Evolutionary conservation across 495 filamentous ascomycete genomes (phyloP), one percentile per base, ranked within the genome.

Genomic region (Aspergillus avenaceus): DNA sequence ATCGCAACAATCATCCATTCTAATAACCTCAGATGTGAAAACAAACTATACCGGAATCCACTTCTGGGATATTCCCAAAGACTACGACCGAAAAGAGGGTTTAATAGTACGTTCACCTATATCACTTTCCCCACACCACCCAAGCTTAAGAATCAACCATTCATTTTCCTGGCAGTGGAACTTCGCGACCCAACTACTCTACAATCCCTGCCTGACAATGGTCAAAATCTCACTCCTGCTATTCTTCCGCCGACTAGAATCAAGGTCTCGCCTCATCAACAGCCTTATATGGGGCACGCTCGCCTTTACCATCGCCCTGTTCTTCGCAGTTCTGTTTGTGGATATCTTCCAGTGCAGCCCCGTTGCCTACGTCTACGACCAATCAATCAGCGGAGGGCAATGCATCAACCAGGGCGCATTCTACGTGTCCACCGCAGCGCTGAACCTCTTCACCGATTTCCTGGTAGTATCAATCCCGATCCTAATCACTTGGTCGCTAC

Each of bases 131-230:
- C n/a, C n/a, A n/a, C n/a, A n/a, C n/a, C n/a, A n/a, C n/a, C 25
- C 28, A 34, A 21, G 12, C 11, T 19, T 8, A 47, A 32, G 8
- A 22, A 3, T 47, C 31, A 36, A 34, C n/a, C 28, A 31, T 8
- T 3, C 3, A 8, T 31, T 11, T 11, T 3, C 28, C 2, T 13
- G 9, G n/a, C 11, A 66, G 58, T 70, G 61, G 59, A 64, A 78
- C 50, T 80, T 78, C 22, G 75, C 75, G 3, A 75, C 80, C 16
- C 81, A 85, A 54, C 70, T 84, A 25, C 58, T 85, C 19, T 86
- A 86, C 58, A 84, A 85, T 52, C 82, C 82, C 0, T 76, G 83
- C 48, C 63, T 87, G 28, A 74, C 82, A 8, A 61, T 82, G 7
- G 77, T 82, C 52, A 85, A 85, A 60, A 60, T 76, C 0, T 81